A percentile compares a stretch with the other conserved stretches of the same genome.
Evolutionary conservation across 2,329 filamentous ascomycete genomes (phyloP).

Genomic region (Fusarium anthophilum): DNA sequence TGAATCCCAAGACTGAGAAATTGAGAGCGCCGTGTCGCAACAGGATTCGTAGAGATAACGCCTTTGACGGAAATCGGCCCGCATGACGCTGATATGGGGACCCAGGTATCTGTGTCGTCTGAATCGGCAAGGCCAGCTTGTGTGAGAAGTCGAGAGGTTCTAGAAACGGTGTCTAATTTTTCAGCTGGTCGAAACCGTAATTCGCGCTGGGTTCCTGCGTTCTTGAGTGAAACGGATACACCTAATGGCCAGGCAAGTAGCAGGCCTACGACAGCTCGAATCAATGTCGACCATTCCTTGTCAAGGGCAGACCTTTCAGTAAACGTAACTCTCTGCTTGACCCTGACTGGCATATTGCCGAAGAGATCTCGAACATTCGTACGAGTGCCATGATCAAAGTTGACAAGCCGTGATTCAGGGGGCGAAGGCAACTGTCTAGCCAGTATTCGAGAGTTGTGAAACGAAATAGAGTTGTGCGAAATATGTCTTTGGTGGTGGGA

Average conservation of each 20-base stretch:
- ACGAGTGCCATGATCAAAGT: conserved; percentile 74
- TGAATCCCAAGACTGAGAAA: conserved; percentile 82
- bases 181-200: conserved; percentile 49
- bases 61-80: conserved; percentile 71
- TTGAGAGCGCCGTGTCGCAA: conserved; percentile 76
- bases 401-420: conserved; percentile 64
- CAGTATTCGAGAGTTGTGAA: conserved; percentile 76
- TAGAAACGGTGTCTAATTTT: conserved; percentile 28
- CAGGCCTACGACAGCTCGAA: conserved; percentile 67
- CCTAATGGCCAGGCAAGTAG: conserved; percentile 74
- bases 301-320: conserved; percentile 61
- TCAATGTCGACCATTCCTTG: conserved; percentile 73
- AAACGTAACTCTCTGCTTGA: conserved; percentile 76
- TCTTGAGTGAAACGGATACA: conserved; percentile 67
- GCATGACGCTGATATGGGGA: conserved; percentile 73
- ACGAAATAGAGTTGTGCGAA: conserved; percentile 70
- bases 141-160: conserved; percentile 62
- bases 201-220: conserved; percentile 53
- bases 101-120: conserved; percentile 68
- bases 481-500: conserved; percentile 72
- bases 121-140: conserved; percentile 72
- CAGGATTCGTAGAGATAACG: conserved; percentile 75
- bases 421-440: conserved; percentile 70
- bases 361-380: conserved; percentile 84
- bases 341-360: conserved; percentile 88